Base-by-base conservation (phyloP, 305 asterid species). In the Caryopteris hybrid region DNA sequence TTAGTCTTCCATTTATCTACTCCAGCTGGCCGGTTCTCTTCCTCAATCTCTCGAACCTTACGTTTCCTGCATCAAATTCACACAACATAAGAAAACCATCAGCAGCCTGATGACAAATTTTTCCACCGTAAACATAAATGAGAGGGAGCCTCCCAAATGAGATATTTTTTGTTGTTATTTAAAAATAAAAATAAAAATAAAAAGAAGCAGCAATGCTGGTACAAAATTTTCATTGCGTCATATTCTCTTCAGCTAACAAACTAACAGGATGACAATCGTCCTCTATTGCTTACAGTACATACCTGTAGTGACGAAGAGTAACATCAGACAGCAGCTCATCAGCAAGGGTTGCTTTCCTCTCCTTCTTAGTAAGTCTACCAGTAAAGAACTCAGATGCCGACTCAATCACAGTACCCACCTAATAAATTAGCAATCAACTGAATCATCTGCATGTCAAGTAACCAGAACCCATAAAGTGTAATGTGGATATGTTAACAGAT, bases 361-460 rank as follows among this genome's bases (percentile, higher is more conserved):
- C 96, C 87, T 85, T 88, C 79, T 86, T 91, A 53, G 96, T 82
- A 70, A 88, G 95, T 81, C 96, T 82, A 42, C 90, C 82, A 0
- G 83, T 27, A 66, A 72, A 84, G 80, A 78, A 91, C 74, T 88
- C 97, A 1, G 89, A 66, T 29, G 91, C 78, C 1, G 92, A 74
- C 77, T 85, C 96, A 62, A 91, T 77, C 53, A 88, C 93, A 54
- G 96, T 85, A 13, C 95, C 97, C 54, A 88, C 87, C 96, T 88
- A 82, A 65, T 74, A 47, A 52, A 70, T 61, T 38, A 61, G 54
- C 45, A 75, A 58, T 43, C 22, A 9, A 52, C 61, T 56, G 58
- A 8, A 66, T 45, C 64, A 61, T 31, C 14, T 38, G 21, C 27
- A 33, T 55, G 62, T 48, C 34, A 17, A 29, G 56, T 53, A 59